Evolutionary conservation across 2,329 filamentous ascomycete species (phyloP), one percentile per base, ranked within the genome.

Genomic region (Colletotrichum viniferum): DNA sequence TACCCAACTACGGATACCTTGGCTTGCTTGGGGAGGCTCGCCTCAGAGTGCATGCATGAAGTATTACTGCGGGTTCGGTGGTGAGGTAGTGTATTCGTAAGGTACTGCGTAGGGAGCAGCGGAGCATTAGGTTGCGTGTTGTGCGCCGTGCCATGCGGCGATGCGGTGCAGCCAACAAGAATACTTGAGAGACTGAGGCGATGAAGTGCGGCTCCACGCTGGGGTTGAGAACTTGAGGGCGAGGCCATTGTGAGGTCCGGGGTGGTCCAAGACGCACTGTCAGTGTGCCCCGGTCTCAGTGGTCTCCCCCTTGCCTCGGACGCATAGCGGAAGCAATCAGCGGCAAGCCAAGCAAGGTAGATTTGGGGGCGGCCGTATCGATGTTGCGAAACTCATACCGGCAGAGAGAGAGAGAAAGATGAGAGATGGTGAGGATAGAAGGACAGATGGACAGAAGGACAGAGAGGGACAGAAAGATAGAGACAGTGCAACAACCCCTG

Each of bases 221-320:
- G 58, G 58, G 58, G 58, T 63, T 66, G 30, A 30, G 26, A 38
- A 36, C 34, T 30, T 14, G 65, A 36, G 58, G 24, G 32, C 55
- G 68, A 64, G 69, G 61, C 61, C 61, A 28, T 71, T 66, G 43
- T 66, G 32, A 66, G 69, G 69, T 34, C 69, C 61, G 48, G 61
- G 69, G 36, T 52, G 34, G 34, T 30, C 38, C 62, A 48, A 65
- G 36, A 52, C 69, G 21, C 43, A 52, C 43, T 21, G 43, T 52
- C 43, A 52, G 43, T 52, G 43, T 48, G 16, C 38, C 58, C 21
- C 69, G n/a, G 38, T 61, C 60, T 62, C 14, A 28, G 26, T 28
- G 26, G 26, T 28, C 43, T 43, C 69, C 61, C 34, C 43, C 30
- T 30, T 66, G 32, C 69, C 38, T 61, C 58, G 32, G 61, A 66